Evolutionary conservation across 2,329 filamentous ascomycete genomes (phyloP), one percentile per base, ranked within the genome.

Genomic region (Rhynchosporium secalis): DNA sequence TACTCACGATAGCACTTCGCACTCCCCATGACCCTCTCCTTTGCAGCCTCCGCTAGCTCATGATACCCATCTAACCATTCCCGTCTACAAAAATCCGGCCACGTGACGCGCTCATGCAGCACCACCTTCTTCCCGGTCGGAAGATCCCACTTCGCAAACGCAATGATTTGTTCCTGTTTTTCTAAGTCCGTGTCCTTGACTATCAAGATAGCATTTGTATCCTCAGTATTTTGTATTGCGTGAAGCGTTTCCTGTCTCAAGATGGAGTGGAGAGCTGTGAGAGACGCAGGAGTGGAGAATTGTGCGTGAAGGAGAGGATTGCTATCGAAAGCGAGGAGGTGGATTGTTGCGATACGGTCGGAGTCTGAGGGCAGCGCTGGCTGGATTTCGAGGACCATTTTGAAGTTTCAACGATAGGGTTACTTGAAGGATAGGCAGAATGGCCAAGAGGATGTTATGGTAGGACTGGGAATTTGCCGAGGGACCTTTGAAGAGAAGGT

Each of bases 301-400:
- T 72, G 69, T 2, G 64, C 69, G 56, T 69, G 68, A 8, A 72
- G 62, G 10, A 72, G 62, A 13, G 57, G 20, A 43, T 71, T 72
- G 9, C 54, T 52, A 43, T 71, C 45, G 62, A 74, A 62, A 68
- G 77, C 56, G 60, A 66, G 47, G 69, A 73, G 70, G 64, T 77
- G 65, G 9, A 72, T 61, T 8, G 57, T 51, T 20, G 70, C 69
- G 33, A 73, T 71, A 15, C 47, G 46, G 3, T 69, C 64, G 5
- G 64, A 69, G 60, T 72, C 70, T 49, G 36, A 63, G 10, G 40
- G 59, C 2, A 48, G 65, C 20, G 70, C 71, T 38, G 56, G 47
- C 20, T 47, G 56, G 8, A 72, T 33, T 38, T 65, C 49, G n/a
- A 70, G 64, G 20, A 64, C 64, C 69, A 71, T 71, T 45, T 48